Evolutionary conservation across 129 eudicot species (phyloP), one percentile per base, ranked within the genome.

Genomic region (Escallonia herrerae): DNA sequence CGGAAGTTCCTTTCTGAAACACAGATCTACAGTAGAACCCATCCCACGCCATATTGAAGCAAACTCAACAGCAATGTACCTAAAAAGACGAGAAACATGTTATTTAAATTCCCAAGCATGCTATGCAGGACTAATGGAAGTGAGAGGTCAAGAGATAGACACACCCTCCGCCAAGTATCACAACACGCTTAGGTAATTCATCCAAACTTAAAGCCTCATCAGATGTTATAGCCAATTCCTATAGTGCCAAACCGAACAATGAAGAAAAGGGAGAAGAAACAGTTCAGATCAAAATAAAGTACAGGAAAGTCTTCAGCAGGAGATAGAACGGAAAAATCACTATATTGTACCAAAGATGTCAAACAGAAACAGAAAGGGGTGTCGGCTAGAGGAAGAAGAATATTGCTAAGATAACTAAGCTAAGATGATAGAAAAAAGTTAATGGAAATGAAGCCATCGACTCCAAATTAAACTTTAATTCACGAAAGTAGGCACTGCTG

Each of bases 11-110:
- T 76, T 86, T 67, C 98, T 86, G 86, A 83, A 93, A 57, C 68
- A 83, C 43, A 93, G 75, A 69, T 93, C 85, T 40, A 93, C 98
- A 7, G 87, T 75, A 42, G 95, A 77, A 2, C 91, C 98, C 96
- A 88, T 93, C 68, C 98, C 98, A 69, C 95, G 91, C 98, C 98
- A 93, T 72, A 93, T 93, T 58, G 98, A 93, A 83, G 98, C 98
- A 86, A 93, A 93, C 75, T 93, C 98, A 75, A 88, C 98, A 76
- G 98, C 96, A 77, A 93, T 88, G 67, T 93, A 93, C 81, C 96
- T 91, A 71, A 67, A 47, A 66, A 42, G 37, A 44, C 59, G 50
- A 69, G 50, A 75, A 65, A 57, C 70, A 14, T 46, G 15, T 56
- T n/a, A 52, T 8, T 37, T 51, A 7, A 6, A 33, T 52, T 50